Conservation (phyloP, 2,329 filamentous ascomycete species). For the Sporothrix variecibatus region DNA sequence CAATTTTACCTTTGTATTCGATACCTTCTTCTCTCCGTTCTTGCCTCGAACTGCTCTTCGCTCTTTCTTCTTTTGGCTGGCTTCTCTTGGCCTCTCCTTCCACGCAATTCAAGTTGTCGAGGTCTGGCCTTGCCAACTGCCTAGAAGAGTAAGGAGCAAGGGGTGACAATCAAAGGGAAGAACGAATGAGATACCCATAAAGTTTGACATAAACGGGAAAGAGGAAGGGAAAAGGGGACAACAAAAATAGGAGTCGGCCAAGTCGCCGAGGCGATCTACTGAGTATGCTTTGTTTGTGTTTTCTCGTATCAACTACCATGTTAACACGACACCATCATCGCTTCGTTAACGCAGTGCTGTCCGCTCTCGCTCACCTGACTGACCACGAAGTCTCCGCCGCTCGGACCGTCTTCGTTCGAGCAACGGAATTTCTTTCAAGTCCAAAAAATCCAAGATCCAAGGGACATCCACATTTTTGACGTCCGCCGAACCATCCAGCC, state of each 20-base stretch:
- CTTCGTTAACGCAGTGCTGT: not conserved
- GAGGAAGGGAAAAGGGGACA: not conserved
- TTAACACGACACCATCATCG: not conserved
- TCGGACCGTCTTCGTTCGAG: not conserved
- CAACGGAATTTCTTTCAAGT: not conserved
- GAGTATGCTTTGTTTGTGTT: too few species aligned
- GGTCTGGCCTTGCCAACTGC: not conserved
- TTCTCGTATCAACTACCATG: not conserved
- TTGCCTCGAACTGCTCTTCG: not conserved
- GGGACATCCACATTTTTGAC: not conserved
- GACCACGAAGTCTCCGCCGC: not conserved
- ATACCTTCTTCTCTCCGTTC: not conserved
- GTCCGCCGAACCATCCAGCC: not conserved
- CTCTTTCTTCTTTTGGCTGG: not conserved
- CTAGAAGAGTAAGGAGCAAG: constrained; percentile 1
- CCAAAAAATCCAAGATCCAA: not conserved
- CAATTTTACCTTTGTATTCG: not conserved
- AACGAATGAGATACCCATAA: not conserved
- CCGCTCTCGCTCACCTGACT: not conserved
- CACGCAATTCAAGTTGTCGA: not conserved
- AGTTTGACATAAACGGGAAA: not conserved
- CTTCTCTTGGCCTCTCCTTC: not conserved
- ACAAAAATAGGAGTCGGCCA: not conserved
- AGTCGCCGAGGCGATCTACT: not conserved
- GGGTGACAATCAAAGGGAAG: not conserved